These are phyloP conservation scores for Penicillium psychrofluorescens DNA, from an alignment of 495 filamentous ascomycete genomes.

Conservation along the genomic window DNA sequence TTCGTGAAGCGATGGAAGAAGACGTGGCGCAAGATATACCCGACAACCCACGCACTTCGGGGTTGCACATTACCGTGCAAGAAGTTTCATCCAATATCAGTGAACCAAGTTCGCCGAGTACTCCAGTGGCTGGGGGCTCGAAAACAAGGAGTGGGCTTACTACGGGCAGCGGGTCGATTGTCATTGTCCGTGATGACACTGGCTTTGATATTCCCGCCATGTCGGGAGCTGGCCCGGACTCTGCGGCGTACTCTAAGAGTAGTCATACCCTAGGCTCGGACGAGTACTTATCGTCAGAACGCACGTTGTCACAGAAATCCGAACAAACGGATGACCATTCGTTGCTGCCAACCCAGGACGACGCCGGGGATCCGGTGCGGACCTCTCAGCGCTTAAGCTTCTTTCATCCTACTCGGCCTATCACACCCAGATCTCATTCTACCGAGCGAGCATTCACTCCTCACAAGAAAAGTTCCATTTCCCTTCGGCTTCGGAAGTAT, in stretches of 20 bases:
- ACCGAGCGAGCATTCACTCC: conserved; percentile 20
- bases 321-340: conserved; percentile 20
- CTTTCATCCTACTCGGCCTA: conserved; percentile 10
- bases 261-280: conserved; percentile 4
- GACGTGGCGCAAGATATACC: conserved; percentile 3
- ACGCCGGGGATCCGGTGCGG: conserved; percentile 12
- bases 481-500: conserved; percentile 48
- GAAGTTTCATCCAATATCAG: background rate
- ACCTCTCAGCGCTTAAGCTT: conserved; percentile 7
- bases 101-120: conserved; percentile 1
- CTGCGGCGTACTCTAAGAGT: conserved; percentile 1
- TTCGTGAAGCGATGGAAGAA: conserved; percentile 8
- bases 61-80: conserved; percentile 2
- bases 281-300: conserved; percentile 5
- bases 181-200: conserved; percentile 64
- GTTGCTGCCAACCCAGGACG: conserved; percentile 28
- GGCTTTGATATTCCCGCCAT: conserved; percentile 29
- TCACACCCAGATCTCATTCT: conserved; percentile 26
- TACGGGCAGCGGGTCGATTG: conserved; percentile 74
- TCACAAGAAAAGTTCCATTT: conserved; percentile 22
- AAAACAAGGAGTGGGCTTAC: conserved; percentile 57
- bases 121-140: conserved; percentile 1
- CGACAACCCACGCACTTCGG: conserved; percentile 3
- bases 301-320: conserved; percentile 16
- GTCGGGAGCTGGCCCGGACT: conserved; percentile 26